A percentile compares a stretch with the other conserved stretches of the same genome.
Conservation (phyloP, 805 yeast genomes). For the Nakazawaea molendinolei region DNA sequence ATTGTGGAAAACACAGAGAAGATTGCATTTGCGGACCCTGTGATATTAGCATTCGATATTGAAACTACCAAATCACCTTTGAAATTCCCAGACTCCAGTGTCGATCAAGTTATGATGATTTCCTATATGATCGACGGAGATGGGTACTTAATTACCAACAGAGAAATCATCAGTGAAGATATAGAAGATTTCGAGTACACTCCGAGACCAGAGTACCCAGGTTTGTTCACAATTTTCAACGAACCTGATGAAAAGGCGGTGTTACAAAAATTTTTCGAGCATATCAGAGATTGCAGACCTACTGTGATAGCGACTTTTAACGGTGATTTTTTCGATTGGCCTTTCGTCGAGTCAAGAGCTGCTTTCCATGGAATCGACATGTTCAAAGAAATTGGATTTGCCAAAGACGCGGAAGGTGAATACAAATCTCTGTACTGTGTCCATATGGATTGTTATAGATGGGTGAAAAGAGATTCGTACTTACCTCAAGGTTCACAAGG, state of each 20-base stretch:
- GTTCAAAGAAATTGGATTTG: slow-evolving; percentile 92
- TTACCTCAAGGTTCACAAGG: slow-evolving; percentile 99
- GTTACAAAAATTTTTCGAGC: slow-evolving; percentile 77
- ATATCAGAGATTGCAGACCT: slow-evolving; percentile 79
- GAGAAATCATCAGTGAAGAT: slow-evolving; percentile 91
- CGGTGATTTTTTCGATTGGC: slow-evolving; percentile 99
- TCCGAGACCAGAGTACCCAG: slow-evolving; percentile 94
- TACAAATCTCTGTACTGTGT: slow-evolving; percentile 88
- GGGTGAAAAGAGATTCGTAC: slow-evolving; percentile 98
- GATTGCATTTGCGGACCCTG: slow-evolving; percentile 96
- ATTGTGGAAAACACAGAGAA: slow-evolving; percentile 60
- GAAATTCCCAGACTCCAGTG: slow-evolving; percentile 87
- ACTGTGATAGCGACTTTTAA: slow-evolving; percentile 97
- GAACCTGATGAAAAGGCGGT: slow-evolving; percentile 79
- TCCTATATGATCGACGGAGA: slow-evolving; percentile 99
- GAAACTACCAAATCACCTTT: slow-evolving; percentile 96
- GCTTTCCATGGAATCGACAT: slow-evolving; percentile 76
- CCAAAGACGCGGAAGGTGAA: slow-evolving; percentile 82
- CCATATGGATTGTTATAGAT: slow-evolving; percentile 95
- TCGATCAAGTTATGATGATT: slow-evolving; percentile 97
- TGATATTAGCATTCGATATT: slow-evolving; percentile 92
- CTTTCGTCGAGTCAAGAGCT: slow-evolving; percentile 89
- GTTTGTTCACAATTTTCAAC: slow-evolving; percentile 82
- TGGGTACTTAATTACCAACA: slow-evolving; percentile 87
- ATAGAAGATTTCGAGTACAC: slow-evolving; percentile 97